These are phyloP conservation scores for Sphagnum contortum DNA, from an alignment of 225 moss, liverwort and hornwort species.

Conservation along the genomic window DNA sequence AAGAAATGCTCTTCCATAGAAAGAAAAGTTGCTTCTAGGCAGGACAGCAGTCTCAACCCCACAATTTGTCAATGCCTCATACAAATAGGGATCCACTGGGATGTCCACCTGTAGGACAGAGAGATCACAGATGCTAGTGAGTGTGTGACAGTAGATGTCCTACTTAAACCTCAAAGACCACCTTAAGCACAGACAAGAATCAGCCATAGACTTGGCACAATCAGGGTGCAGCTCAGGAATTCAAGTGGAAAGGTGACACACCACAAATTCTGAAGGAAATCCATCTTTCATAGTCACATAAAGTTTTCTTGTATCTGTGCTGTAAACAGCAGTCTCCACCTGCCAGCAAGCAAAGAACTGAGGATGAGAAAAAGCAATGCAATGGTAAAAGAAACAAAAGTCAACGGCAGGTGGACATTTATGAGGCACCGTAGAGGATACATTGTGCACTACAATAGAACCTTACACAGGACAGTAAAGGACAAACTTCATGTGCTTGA, in stretches of 20 bases:
- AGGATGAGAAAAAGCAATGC: neutral
- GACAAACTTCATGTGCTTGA: no score
- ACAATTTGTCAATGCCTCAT: constrained; percentile 47
- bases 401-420: no score
- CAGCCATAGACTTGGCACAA: neutral
- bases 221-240: neutral
- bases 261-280: constrained; percentile 91
- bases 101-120: constrained; percentile 63
- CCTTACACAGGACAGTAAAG: no score
- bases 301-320: constrained; percentile 74
- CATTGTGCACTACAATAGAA: no score
- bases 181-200: neutral
- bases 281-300: constrained; percentile 89
- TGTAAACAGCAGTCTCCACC: constrained; percentile 89
- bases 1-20: constrained; percentile 66
- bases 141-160: no score
- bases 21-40: constrained; percentile 49
- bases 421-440: no score
- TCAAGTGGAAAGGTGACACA: constrained; percentile 17
- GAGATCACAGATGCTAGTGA: no score
- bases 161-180: no score
- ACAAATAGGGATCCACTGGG: constrained; percentile 85
- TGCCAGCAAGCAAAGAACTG: constrained; percentile 12
- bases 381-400: no score
- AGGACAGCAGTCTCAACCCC: constrained; percentile 78